These are phyloP conservation scores for Erysimum cheiranthoides DNA, from an alignment of 345 rosid genomes.

Conservation along the genomic window DNA sequence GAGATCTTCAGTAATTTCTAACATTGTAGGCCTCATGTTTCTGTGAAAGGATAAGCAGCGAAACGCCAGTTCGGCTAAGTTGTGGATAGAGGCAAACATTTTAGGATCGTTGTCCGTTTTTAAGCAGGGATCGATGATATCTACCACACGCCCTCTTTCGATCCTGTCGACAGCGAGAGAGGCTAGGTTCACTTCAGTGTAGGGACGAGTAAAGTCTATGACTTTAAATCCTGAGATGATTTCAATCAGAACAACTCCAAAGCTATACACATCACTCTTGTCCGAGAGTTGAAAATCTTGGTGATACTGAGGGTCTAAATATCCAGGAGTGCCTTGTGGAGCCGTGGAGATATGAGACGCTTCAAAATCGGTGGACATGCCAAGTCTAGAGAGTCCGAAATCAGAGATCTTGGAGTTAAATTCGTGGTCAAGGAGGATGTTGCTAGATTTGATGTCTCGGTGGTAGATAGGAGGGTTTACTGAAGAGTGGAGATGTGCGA, in stretches of 20 bases:
- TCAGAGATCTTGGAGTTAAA: constrained; percentile 85
- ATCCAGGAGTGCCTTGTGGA: constrained; percentile 95
- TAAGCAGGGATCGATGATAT: constrained; percentile 65
- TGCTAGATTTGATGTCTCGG: constrained; percentile 85
- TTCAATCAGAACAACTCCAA: constrained; percentile 74
- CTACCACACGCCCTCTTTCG: constrained; percentile 55
- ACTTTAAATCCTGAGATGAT: constrained; percentile 68
- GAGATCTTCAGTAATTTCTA: constrained; percentile 62
- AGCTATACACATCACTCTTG: constrained; percentile 86
- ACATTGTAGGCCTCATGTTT: constrained; percentile 74
- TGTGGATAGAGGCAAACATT: constrained; percentile 53
- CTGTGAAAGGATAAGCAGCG: constrained; percentile 71
- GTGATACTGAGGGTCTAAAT: constrained; percentile 88
- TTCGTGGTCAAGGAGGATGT: constrained; percentile 74
- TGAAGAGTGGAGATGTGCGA: constrained; percentile 79
- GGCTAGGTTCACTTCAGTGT: constrained; percentile 67
- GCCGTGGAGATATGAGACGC: constrained; percentile 87
- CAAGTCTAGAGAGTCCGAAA: constrained; percentile 89
- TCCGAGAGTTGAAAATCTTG: constrained; percentile 85
- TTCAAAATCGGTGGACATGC: constrained; percentile 54
- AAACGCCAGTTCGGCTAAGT: constrained; percentile 75
- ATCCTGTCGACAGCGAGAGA: constrained; percentile 64
- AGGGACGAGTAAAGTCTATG: constrained; percentile 63
- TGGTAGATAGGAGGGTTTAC: constrained; percentile 83
- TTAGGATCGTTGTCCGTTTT: constrained; percentile 49